Conservation (phyloP, 2,329 filamentous ascomycete species). For the Diaporthe vexans region DNA sequence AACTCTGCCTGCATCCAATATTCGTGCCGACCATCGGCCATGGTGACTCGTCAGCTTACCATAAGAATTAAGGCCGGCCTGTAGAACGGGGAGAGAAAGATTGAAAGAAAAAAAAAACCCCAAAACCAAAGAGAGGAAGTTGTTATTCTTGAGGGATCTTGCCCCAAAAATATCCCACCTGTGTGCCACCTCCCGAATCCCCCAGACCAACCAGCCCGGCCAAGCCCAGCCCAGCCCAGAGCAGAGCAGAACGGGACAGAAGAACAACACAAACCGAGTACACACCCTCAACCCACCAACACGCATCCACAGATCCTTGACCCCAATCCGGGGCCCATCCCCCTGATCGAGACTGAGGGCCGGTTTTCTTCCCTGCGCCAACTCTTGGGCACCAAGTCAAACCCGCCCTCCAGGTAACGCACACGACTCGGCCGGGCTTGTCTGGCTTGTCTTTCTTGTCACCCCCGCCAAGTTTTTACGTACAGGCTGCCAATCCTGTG, state of each 20-base stretch:
- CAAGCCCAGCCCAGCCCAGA: not conserved
- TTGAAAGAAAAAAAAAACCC: no score
- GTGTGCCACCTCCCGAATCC: conserved; percentile 18
- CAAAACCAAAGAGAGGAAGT: not conserved
- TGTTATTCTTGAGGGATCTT: conserved; percentile 3
- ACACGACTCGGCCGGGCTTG: conserved; percentile 27
- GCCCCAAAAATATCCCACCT: conserved; percentile 16
- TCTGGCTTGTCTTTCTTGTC: not conserved
- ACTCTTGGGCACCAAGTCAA: conserved; percentile 34
- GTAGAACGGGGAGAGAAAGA: conserved; percentile 4
- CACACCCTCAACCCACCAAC: not conserved
- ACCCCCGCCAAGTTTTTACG: conserved; percentile 28
- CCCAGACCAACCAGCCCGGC: conserved; percentile 5
- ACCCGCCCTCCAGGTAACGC: conserved; percentile 8
- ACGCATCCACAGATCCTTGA: not conserved
- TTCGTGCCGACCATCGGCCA: conserved; percentile 32
- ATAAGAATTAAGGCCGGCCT: conserved; percentile 15
- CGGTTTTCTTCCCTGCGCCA: conserved; percentile 14
- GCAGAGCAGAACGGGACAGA: not conserved
- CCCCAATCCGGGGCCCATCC: conserved; percentile 1
- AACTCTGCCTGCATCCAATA: not conserved
- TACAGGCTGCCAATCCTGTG: conserved; percentile 17
- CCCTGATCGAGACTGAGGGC: conserved; percentile 27
- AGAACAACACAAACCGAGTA: no score
- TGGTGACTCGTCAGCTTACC: conserved; percentile 19